Base-by-base conservation (phyloP, 139 green algal species). In the Microglena sp. region DNA sequence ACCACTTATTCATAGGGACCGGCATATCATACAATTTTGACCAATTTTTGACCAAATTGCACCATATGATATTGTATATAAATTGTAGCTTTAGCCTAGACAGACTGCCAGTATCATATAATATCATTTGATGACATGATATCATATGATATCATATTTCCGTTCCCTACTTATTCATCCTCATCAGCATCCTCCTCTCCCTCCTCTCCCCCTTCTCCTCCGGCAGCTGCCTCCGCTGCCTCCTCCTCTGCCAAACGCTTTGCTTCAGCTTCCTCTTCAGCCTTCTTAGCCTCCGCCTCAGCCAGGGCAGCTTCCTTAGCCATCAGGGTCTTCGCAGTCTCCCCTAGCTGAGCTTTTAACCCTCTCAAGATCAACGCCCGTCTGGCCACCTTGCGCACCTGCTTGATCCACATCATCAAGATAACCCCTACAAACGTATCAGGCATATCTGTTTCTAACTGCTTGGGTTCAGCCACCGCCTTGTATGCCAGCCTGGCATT, bases 401-500 rank as follows among this genome's bases (percentile, higher is more conserved):
- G 60, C 59, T 65, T 68, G 11, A 74, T 50, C 45, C 40, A 69
- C 68, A 69, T 64, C 8, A 74, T 24, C 50, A 74, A 60, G 45
- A 74, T 34, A 29, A 69, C 60, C 21, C 68, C 68, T 22, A 74
- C 2, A 18, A 66, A 54, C 3, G 35, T 65, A 29, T 74, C 53
- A 21, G 68, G 68, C 46, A 74, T 53, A 53, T 74, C 68, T 2
- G 26, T 29, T 8, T 34, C 60, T 29, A 74, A 33, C 60, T 43
- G 59, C 29, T 50, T 43, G 1, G 55, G 8, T 33, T 74, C 68
- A 33, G 28, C 21, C 45, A 69, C 45, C 1, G 35, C 68, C 50
- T 74, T 74, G 60, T 74, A 74, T 29, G 44, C 57, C n/a, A 5
- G 18, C 3, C 68, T 60, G n/a, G n/a, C n/a, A n/a, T n/a, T n/a